Conservation (phyloP, 2,329 filamentous ascomycete species). For the Colletotrichum trifolii region DNA sequence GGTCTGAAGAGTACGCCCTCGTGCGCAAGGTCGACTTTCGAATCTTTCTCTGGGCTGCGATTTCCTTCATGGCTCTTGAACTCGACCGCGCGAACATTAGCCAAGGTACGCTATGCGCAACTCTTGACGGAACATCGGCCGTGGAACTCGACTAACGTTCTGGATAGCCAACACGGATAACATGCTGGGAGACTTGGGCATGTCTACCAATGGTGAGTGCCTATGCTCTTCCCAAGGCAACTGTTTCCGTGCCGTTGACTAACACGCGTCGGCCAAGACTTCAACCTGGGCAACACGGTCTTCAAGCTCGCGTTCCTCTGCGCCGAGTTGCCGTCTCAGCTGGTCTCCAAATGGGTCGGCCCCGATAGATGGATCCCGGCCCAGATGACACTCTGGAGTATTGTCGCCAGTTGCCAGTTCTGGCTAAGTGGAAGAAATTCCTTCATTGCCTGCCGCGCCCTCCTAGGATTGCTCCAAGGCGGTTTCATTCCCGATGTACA, state of each 20-base stretch:
- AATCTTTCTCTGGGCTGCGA: slow-evolving; percentile 55
- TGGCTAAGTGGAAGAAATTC: slow-evolving; percentile 45
- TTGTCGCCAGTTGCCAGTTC: slow-evolving; percentile 58
- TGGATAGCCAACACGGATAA: slow-evolving; percentile 47
- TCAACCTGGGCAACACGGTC: slow-evolving; percentile 4
- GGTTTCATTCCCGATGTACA: slow-evolving; percentile 52
- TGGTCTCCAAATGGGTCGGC: slow-evolving; percentile 63
- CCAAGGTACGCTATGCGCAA: slow-evolving; percentile 48
- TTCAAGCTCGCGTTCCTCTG: slow-evolving; percentile 52
- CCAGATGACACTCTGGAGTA: slow-evolving; percentile 65
- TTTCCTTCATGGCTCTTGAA: slow-evolving; percentile 57
- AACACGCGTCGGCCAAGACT: neutral
- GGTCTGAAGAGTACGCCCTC: slow-evolving; percentile 50
- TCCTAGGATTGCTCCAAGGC: slow-evolving; percentile 52
- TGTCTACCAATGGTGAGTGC: slow-evolving; percentile 54
- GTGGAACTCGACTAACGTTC: neutral
- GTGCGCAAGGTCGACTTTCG: slow-evolving; percentile 53
- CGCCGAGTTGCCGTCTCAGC: slow-evolving; percentile 68
- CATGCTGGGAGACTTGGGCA: slow-evolving; percentile 51
- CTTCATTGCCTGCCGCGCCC: slow-evolving; percentile 45
- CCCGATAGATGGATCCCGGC: slow-evolving; percentile 63
- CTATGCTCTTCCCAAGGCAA: neutral
- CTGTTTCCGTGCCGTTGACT: neutral
- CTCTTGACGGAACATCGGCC: neutral
- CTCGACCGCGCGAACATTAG: slow-evolving; percentile 56